Conservation (phyloP, 495 filamentous ascomycete species). For the Cercophora sp. region DNA sequence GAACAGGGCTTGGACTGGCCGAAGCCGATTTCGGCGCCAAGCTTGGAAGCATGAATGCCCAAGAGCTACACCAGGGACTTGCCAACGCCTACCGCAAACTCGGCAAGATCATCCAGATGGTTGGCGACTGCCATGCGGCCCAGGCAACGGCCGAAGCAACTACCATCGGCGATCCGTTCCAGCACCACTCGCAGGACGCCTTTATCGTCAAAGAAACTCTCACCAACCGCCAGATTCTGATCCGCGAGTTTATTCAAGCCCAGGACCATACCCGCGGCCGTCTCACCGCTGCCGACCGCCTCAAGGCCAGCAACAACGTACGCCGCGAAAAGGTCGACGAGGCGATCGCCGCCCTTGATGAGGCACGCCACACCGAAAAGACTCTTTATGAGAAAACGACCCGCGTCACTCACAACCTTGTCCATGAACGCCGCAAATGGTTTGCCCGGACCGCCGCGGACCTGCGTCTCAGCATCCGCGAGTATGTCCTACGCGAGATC, state of each 20-base stretch:
- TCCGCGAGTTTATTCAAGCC: slow-evolving; percentile 86
- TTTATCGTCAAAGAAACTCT: slow-evolving; percentile 99
- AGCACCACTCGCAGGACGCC: slow-evolving; percentile 92
- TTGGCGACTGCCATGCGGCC: slow-evolving; percentile 94
- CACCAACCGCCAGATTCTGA: slow-evolving; percentile 97
- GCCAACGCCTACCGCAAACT: slow-evolving; percentile 90
- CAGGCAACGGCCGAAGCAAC: slow-evolving; percentile 97
- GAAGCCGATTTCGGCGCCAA: slow-evolving; percentile 94
- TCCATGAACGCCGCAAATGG: slow-evolving; percentile 87
- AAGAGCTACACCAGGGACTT: slow-evolving; percentile 86
- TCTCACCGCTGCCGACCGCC: slow-evolving; percentile 76
- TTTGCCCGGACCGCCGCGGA: slow-evolving; percentile 82
- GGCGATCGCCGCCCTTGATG: slow-evolving; percentile 81
- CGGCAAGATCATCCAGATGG: slow-evolving; percentile 84
- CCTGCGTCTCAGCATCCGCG: slow-evolving; percentile 72
- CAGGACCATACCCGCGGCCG: slow-evolving; percentile 76
- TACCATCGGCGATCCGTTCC: slow-evolving; percentile 86
- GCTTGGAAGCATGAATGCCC: slow-evolving; percentile 74
- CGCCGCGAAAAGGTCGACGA: slow-evolving; percentile 94
- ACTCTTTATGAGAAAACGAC: slow-evolving; percentile 79
- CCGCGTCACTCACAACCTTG: slow-evolving; percentile 81
- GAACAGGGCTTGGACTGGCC: slow-evolving; percentile 79
- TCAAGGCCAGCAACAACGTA: slow-evolving; percentile 79
- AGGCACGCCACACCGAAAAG: slow-evolving; percentile 72
- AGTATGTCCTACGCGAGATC: slow-evolving; percentile 92